Base-by-base conservation (phyloP, 805 yeast species). In the Wickerhamomyces alni region DNA sequence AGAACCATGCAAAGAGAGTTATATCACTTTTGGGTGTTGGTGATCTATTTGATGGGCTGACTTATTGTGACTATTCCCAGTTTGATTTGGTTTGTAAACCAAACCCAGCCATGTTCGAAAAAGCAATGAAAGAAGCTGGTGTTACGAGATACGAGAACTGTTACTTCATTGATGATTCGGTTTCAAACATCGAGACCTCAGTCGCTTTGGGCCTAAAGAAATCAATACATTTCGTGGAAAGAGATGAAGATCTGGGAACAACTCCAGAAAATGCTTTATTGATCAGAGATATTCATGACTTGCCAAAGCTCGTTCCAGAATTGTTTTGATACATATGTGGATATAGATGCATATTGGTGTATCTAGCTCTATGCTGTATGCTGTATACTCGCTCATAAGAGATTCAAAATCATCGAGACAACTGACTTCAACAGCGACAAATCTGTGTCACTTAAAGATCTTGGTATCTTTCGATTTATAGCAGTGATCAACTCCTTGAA, bases 31-130 rank as follows among this genome's bases (percentile, higher is more conserved):
- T 91, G 36, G 97, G 96, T 2, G 59, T 91, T 22, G 97, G 91
- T n/a, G 96, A 89, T 58, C 57, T 87, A 39, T 89, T 93, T 57
- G 98, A 91, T 48, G 99, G 99, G 0, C 72, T 93, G 49, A 87
- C 97, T 2, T 91, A 67, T 62, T 93, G 99, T 64, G 95, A 93
- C 63, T 93, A 93, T 57, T 48, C 57, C 12, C 54, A 67, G 37
- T 78, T 76, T 40, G 81, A 83, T 6, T 69, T 91, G 42, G 64
- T 82, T 25, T 93, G 98, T 65, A 91, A 91, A 63, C 99, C 99
- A n/a, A 86, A 85, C 78, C 64, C 68, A 16, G 68, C 63, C 39
- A 78, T 81, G 52, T 91, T 80, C 55, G 70, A 74, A 28, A 72
- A 68, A 40, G 85, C 84, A n/a, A 69, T 87, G 62, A 42, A 54